Base-by-base conservation (phyloP, 257 asterid genomes). In the Anisodus acutangulus region DNA sequence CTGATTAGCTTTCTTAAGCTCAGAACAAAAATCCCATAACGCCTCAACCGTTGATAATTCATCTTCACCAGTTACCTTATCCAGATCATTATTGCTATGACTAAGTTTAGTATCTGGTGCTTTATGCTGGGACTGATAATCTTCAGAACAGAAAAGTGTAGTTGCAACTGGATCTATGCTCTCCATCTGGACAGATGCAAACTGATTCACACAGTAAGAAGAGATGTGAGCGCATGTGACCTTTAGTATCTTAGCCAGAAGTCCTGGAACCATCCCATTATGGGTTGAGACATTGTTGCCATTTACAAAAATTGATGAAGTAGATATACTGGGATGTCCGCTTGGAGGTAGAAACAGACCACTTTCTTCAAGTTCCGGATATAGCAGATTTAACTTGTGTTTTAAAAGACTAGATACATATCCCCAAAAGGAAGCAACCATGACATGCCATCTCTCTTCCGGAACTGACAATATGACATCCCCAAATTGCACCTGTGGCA, bases 371-470 rank as follows among this genome's bases (percentile, higher is more conserved):
- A 85, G 85, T 60, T 78, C 88, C 78, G 78, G 88, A 79, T 85
- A 84, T 84, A 93, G 85, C 67, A 85, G 78, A 87, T 86, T 78
- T 59, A 92, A 89, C 86, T 92, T 95, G 87, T 88, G 85, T 86
- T 91, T 87, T 83, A 92, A 76, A 89, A 87, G 84, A 59, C 62
- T 89, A 80, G 93, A 89, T 86, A 93, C 83, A 83, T 91, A 92
- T 83, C 91, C 92, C 98, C 98, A 96, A 83, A 93, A 84, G 84
- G 97, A 88, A 83, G 91, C 87, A 62, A 86, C 87, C 69, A 89
- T 83, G 81, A 86, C 80, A 81, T 79, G 90, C 97, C 92, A 88
- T 78, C 92, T 88, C 87, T 89, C 93, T 83, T 88, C 93, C 19
- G 92, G 92, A 79, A 85, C 84, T 62, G 88, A 66, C 60, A 78